A percentile compares a stretch with the other conserved stretches of the same genome.
phyloP scores from a whole-genome alignment of 768 basidiomycete genomes.

The Neoboletus subvelutipes region DNA sequence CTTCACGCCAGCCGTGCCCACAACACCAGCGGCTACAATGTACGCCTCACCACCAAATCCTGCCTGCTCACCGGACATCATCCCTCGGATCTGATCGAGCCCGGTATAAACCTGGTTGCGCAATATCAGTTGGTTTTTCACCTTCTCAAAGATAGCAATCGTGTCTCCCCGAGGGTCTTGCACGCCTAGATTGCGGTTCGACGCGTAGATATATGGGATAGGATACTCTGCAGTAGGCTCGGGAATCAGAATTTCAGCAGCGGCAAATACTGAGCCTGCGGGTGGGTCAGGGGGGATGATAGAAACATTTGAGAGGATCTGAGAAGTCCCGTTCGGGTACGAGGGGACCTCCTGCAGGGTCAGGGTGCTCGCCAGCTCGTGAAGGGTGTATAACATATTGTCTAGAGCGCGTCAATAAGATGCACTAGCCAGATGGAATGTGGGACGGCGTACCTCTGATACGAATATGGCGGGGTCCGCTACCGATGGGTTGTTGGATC shows the following conservation, averaged over 20 bases:
- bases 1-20: constrained; percentile 53
- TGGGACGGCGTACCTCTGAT: constrained; percentile 30
- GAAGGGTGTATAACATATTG: constrained; percentile 49
- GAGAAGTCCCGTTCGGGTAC: constrained; percentile 49
- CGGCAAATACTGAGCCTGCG: constrained; percentile 43
- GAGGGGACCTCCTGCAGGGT: constrained; percentile 51
- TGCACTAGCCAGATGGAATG: not conserved
- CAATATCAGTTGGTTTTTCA: constrained; percentile 39
- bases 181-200: constrained; percentile 61
- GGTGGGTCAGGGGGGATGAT: constrained; percentile 46
- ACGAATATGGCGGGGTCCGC: constrained; percentile 58
- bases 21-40: constrained; percentile 54
- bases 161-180: constrained; percentile 57
- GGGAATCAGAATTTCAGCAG: constrained; percentile 65
- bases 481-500: constrained; percentile 58
- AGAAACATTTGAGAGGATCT: constrained; percentile 49
- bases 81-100: constrained; percentile 61
- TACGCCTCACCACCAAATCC: constrained; percentile 49
- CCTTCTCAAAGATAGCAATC: constrained; percentile 58
- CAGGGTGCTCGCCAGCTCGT: constrained; percentile 57
- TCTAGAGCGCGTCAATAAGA: constrained; percentile 37
- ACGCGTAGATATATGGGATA: constrained; percentile 58
- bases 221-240: constrained; percentile 45
- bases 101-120: constrained; percentile 61
- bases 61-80: constrained; percentile 51